Evolutionary conservation across 1,284 basidiomycete species (phyloP).

Genomic region (Agroathelia rolfsii): DNA sequence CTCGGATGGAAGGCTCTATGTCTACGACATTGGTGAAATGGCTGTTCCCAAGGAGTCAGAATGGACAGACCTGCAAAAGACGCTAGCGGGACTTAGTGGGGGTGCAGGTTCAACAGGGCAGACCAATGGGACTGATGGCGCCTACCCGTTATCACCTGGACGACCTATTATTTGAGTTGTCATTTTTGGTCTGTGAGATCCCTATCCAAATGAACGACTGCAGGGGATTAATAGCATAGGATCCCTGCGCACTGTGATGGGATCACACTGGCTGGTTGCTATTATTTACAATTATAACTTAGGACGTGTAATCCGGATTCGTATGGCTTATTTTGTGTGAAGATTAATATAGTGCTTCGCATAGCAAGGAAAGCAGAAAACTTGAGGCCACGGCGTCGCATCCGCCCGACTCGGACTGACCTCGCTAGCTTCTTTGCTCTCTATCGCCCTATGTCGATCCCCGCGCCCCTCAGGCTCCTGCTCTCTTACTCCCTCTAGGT

Average conservation of each 20-base stretch:
- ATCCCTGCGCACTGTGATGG: too few species aligned
- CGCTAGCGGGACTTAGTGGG: conserved; percentile 34
- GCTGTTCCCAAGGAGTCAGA: conserved; percentile 32
- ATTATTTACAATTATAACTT: too few species aligned
- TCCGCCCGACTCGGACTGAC: too few species aligned
- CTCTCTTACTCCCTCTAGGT: too few species aligned
- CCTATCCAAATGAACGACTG: background rate
- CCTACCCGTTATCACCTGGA: background rate
- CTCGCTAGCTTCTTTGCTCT: too few species aligned
- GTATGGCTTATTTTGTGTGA: too few species aligned
- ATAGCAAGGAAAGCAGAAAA: too few species aligned
- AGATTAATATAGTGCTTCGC: too few species aligned
- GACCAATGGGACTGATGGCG: conserved; percentile 41
- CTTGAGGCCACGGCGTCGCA: too few species aligned
- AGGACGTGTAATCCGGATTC: too few species aligned
- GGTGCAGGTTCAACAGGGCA: conserved; percentile 29
- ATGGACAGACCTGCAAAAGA: conserved; percentile 36
- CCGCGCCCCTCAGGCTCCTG: too few species aligned
- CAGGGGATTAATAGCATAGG: background rate
- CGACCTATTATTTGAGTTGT: background rate
- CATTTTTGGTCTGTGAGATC: background rate
- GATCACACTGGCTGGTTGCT: conserved; percentile 13
- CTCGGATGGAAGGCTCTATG: conserved; percentile 43
- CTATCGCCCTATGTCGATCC: too few species aligned
- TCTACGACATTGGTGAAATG: conserved; percentile 41